Percentiles rank a stretch among this genome's conserved stretches.
Conservation (phyloP, 306 rosid species). For the Prunus fruticosa region DNA sequence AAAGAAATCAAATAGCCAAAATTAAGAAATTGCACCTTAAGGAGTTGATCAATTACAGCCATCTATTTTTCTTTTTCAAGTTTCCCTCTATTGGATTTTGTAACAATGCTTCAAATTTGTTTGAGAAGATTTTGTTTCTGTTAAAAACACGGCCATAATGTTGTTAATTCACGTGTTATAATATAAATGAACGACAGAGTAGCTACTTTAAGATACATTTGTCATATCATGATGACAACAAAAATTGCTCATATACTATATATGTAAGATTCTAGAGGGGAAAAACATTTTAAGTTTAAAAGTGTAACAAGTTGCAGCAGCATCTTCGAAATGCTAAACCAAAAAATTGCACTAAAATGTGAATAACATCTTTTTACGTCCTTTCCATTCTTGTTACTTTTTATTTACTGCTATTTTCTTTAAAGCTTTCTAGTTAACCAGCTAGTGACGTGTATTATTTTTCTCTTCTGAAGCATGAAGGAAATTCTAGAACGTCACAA, state of each 20-base stretch:
- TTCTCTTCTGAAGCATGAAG: slow-evolving; percentile 57
- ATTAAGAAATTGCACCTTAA: too few species aligned
- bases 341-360: not conserved
- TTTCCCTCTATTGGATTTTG: not conserved
- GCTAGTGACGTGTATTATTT: slow-evolving; percentile 21
- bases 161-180: too few species aligned
- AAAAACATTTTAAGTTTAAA: not conserved
- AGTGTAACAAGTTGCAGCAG: not conserved
- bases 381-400: not conserved
- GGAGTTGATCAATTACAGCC: not conserved
- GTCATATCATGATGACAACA: too few species aligned
- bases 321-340: not conserved
- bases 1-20: too few species aligned
- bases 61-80: not conserved
- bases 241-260: too few species aligned
- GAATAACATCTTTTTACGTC: not conserved
- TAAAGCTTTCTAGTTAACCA: not conserved
- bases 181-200: accelerated
- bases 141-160: accelerated
- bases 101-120: not conserved
- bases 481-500: slow-evolving; percentile 71
- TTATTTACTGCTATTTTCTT: not conserved
- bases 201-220: too few species aligned
- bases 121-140: too few species aligned
- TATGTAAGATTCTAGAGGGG: not conserved